phyloP scores from a whole-genome alignment of 495 filamentous ascomycete species.

The Cairneyella variabilis region DNA sequence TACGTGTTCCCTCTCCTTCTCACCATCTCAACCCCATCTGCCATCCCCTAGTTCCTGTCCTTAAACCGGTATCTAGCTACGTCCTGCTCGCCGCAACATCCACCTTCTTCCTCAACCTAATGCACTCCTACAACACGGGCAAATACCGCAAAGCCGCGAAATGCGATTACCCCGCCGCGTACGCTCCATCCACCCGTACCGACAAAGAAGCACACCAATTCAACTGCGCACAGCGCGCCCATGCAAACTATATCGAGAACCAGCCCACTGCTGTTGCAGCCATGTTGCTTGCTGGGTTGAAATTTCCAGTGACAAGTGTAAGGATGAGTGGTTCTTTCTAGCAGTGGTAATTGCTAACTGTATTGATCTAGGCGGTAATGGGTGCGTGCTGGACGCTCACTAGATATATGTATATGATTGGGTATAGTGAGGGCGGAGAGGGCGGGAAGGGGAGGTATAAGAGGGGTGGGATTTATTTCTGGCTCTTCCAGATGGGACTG shows the following conservation, averaged over 20 bases:
- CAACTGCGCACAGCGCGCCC: conserved; percentile 60
- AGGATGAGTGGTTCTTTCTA: too few relatives aligned
- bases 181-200: conserved; percentile 44
- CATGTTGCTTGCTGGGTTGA: conserved; percentile 40
- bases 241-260: conserved; percentile 54
- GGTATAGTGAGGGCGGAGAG: conserved; percentile 44
- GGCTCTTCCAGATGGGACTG: conserved; percentile 40
- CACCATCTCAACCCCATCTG: too few relatives aligned
- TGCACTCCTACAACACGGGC: conserved; percentile 39
- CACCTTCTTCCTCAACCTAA: conserved; percentile 44
- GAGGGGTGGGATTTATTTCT: conserved; percentile 36
- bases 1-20: conserved; percentile 2
- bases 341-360: too few relatives aligned
- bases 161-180: conserved; percentile 47
- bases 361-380: too few relatives aligned
- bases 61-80: conserved; percentile 31
- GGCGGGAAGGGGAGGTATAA: conserved; percentile 44
- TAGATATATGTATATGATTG: conserved; percentile 45
- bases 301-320: conserved; percentile 45
- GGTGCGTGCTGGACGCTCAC: conserved; percentile 40
- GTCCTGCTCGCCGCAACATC: conserved; percentile 43
- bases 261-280: conserved; percentile 42
- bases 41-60: not conserved
- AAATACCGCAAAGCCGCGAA: conserved; percentile 41
- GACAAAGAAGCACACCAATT: conserved; percentile 35